phyloP scores from a whole-genome alignment of 2,329 filamentous ascomycete genomes.

The Aspergillus cejpii region DNA sequence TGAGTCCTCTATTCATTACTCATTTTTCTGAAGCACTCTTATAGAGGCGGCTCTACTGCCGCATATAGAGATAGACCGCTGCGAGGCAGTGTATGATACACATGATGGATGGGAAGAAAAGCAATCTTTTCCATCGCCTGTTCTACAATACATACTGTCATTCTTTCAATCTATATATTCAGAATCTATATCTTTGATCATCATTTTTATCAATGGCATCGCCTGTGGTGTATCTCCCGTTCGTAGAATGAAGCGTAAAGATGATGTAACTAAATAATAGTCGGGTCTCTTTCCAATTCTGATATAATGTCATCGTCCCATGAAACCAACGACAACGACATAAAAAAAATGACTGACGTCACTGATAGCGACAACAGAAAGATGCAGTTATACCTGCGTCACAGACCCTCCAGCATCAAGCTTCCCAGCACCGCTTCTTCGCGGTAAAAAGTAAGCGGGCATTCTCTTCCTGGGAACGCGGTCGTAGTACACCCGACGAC shows the following conservation, averaged over 20 bases:
- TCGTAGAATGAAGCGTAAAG: not conserved
- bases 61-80: not conserved
- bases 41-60: not conserved
- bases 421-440: constrained; percentile 33
- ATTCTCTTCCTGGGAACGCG: constrained; percentile 24
- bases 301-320: not conserved
- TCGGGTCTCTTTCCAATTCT: not conserved
- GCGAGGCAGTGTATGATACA: not conserved
- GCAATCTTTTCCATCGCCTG: not conserved
- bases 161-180: too few relatives aligned
- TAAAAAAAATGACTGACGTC: not conserved
- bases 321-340: not conserved
- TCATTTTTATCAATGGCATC: not conserved
- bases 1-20: not conserved
- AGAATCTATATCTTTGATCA: not conserved
- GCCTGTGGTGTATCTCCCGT: not conserved
- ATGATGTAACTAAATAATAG: not conserved
- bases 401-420: constrained; percentile 11
- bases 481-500: constrained; percentile 7
- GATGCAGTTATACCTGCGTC: not conserved
- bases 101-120: not conserved
- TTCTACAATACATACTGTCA: not conserved
- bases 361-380: not conserved
- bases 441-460: constrained; percentile 33
- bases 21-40: not conserved